Conservation (phyloP, 139 green algal species). For the Coccomyxa sp. region DNA sequence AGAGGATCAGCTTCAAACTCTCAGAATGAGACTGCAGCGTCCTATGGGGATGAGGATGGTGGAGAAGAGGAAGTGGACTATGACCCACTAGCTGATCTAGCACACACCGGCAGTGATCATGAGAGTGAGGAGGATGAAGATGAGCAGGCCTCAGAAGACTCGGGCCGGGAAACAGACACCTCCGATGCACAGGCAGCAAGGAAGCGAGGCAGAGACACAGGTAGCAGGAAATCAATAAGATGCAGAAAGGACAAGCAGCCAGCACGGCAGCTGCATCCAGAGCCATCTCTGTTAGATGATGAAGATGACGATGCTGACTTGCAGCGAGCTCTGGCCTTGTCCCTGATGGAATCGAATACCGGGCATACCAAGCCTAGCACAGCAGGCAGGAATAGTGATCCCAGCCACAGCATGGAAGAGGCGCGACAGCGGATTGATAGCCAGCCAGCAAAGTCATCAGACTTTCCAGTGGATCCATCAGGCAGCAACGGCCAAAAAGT, state of each 20-base stretch:
- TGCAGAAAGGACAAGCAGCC: constrained; percentile 1
- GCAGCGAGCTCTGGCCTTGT: constrained; percentile 19
- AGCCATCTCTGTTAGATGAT: background rate
- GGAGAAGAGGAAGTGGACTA: background rate
- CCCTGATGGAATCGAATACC: background rate
- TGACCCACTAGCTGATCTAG: background rate
- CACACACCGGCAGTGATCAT: background rate
- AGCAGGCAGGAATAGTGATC: background rate
- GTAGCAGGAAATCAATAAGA: background rate
- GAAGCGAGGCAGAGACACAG: background rate
- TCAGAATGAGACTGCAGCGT: background rate
- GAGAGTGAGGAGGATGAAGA: background rate
- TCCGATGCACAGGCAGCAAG: background rate
- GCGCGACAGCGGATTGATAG: background rate
- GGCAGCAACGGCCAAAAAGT: no score
- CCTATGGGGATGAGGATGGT: background rate
- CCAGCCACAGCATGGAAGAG: background rate
- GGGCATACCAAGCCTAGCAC: background rate
- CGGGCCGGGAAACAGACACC: background rate
- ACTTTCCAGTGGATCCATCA: background rate
- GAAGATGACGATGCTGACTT: constrained; percentile 9
- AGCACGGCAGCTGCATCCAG: background rate
- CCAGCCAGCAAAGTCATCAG: background rate
- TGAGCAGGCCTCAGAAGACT: constrained; percentile 8
- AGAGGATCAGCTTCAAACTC: background rate